Base-by-base conservation (phyloP, 2,329 filamentous ascomycete genomes). In the Trichoderma oligosporum region DNA sequence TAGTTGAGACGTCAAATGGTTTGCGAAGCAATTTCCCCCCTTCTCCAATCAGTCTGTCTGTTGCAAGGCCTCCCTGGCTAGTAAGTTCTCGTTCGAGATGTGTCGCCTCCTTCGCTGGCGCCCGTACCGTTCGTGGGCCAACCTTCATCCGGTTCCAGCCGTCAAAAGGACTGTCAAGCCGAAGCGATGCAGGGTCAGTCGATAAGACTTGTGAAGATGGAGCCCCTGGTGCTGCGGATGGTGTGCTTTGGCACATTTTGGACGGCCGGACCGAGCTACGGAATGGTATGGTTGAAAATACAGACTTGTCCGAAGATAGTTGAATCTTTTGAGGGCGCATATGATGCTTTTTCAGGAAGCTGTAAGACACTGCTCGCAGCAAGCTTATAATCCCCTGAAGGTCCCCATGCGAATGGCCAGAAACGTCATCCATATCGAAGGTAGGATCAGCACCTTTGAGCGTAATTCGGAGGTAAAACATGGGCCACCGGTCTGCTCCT, bases 401-500 rank as follows among this genome's bases (percentile, higher is more conserved):
- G 11, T 74, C 74, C 36, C 73, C 76, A 1, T 75, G 69, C 25
- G 76, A 74, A 11, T 79, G 74, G 52, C 79, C 73, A 1, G 82
- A 67, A 11, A 78, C 20, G 2, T 68, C 62, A 18, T 73, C 68
- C 4, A 67, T 56, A 16, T 72, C 69, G n/a, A 76, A 71, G 2
- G 70, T 25, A n/a, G 72, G 70, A 1, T 65, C 60, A 9, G 57
- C 56, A 44, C 45, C 54, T 20, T 55, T 57, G 36, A 80, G 65
- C 2, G 77, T 73, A 33, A 96, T 81, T 25, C 83, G 83, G n/a
- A 97, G 73, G 64, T 86, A 88, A 65, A 96, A 97, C 85, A 93
- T 93, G 0, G 93, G 91, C 85, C 90, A 94, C 49, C 84, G 82
- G 65, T 97, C 91, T 8, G 92, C 75, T 0, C 84, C 79, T 67